A percentile compares a stretch with the other conserved stretches of the same genome.
Conservation (phyloP, 2,329 filamentous ascomycete genomes). For the Talaromyces sp. region DNA sequence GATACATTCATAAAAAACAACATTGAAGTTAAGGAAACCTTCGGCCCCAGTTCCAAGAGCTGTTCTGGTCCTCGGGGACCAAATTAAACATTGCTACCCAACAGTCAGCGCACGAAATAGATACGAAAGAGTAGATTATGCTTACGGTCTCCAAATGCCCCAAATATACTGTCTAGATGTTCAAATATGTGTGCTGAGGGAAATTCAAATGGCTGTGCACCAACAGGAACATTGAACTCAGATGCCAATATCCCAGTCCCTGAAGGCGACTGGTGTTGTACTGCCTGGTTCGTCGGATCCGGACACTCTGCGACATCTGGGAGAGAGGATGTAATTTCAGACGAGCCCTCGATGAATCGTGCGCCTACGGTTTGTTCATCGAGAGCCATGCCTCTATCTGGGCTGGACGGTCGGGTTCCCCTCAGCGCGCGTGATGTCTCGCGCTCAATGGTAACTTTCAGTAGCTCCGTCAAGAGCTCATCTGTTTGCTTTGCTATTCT, state of each 20-base stretch:
- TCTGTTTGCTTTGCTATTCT: conserved; percentile 23
- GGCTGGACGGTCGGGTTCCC: background rate
- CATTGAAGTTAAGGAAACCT: background rate
- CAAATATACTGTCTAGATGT: background rate
- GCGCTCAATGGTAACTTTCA: conserved; percentile 19
- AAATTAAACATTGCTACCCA: background rate
- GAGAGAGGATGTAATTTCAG: background rate
- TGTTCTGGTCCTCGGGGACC: background rate
- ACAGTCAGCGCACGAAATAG: background rate
- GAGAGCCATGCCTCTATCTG: background rate
- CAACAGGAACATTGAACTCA: background rate
- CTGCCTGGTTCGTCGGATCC: background rate
- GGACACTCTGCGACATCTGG: background rate
- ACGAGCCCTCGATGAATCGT: background rate
- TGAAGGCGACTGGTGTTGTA: background rate
- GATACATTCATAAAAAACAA: background rate
- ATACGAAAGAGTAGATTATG: background rate
- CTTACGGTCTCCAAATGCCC: background rate
- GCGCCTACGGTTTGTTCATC: background rate
- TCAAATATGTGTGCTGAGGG: background rate
- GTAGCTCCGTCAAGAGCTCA: conserved; percentile 22
- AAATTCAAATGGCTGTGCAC: background rate
- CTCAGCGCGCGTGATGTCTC: conserved; percentile 14
- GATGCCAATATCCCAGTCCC: background rate
- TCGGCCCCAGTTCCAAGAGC: background rate